These are phyloP conservation scores for Tympanopsis confertula DNA, from an alignment of 2,329 filamentous ascomycete genomes.

Conservation along the genomic window DNA sequence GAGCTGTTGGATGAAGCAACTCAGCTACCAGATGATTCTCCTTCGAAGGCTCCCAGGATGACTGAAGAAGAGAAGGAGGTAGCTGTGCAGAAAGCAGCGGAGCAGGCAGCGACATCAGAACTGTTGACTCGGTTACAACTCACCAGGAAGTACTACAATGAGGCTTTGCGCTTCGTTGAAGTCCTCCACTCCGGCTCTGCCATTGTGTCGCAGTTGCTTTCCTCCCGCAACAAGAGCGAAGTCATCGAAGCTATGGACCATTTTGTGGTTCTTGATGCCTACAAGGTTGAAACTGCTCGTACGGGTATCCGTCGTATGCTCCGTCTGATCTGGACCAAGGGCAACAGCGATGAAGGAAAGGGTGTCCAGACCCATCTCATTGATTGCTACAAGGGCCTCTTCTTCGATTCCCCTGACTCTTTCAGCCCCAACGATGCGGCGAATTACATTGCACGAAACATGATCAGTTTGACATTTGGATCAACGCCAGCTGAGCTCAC, in stretches of 20 bases:
- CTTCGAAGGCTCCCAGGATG: conserved; percentile 37
- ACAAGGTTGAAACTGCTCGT: conserved; percentile 89
- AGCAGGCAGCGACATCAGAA: conserved; percentile 81
- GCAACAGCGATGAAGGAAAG: conserved; percentile 97
- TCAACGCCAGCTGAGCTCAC: conserved; percentile 91
- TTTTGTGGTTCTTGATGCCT: conserved; percentile 88
- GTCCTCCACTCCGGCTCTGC: conserved; percentile 74
- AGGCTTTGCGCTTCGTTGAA: conserved; percentile 87
- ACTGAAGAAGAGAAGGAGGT: conserved; percentile 68
- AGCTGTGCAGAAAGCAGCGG: conserved; percentile 66
- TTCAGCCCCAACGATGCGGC: conserved; percentile 83
- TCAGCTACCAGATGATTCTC: conserved; percentile 22
- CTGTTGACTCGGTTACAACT: conserved; percentile 78
- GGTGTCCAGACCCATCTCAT: conserved; percentile 94
- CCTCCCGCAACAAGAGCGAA: conserved; percentile 94
- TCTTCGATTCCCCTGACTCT: conserved; percentile 85
- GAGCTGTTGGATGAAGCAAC: conserved; percentile 81
- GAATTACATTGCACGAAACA: conserved; percentile 92
- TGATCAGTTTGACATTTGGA: conserved; percentile 96
- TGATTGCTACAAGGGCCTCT: conserved; percentile 89
- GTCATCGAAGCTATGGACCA: conserved; percentile 99
- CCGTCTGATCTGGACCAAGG: conserved; percentile 96
- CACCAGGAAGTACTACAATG: conserved; percentile 82
- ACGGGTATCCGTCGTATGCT: conserved; percentile 90
- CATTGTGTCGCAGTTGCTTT: conserved; percentile 74